Conservation (phyloP, 768 basidiomycete species). For the Pleurotus tuber-regium region DNA sequence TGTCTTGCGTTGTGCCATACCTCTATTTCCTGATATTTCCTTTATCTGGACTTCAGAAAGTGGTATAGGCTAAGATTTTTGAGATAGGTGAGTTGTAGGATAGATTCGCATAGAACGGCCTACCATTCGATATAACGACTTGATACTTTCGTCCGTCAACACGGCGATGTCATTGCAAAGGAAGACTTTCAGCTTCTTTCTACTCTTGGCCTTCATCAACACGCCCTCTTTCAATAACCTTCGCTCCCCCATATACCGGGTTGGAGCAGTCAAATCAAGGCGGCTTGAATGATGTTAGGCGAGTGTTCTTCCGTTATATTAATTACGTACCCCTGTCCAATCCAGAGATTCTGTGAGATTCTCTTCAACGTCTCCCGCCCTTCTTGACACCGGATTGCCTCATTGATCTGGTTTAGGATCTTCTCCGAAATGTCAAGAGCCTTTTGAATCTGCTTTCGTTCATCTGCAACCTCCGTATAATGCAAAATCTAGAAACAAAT, state of each 20-base stretch:
- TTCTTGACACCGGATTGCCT: slow-evolving; percentile 83
- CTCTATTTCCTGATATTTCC: not conserved
- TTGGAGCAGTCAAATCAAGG: slow-evolving; percentile 88
- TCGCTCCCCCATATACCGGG: slow-evolving; percentile 80
- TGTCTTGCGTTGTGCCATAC: not conserved
- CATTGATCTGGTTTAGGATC: slow-evolving; percentile 82
- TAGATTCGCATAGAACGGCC: slow-evolving; percentile 20
- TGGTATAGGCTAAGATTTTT: slow-evolving; percentile 60
- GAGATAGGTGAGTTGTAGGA: not conserved
- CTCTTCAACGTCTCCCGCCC: slow-evolving; percentile 68
- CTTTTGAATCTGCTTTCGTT: slow-evolving; percentile 50
- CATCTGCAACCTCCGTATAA: slow-evolving; percentile 70
- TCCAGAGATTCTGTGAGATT: slow-evolving; percentile 81
- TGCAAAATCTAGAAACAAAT: slow-evolving; percentile 55
- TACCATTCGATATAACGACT: slow-evolving; percentile 82
- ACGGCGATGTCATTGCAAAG: slow-evolving; percentile 91
- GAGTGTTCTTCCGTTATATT: not conserved
- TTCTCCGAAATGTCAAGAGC: slow-evolving; percentile 66
- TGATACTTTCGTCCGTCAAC: slow-evolving; percentile 69
- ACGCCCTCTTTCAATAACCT: slow-evolving; percentile 77
- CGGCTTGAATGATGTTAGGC: slow-evolving; percentile 39
- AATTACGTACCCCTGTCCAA: slow-evolving; percentile 68
- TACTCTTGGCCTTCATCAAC: slow-evolving; percentile 80
- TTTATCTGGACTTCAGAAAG: slow-evolving; percentile 60
- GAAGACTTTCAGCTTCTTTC: slow-evolving; percentile 71